Conservation (phyloP, 2,329 filamentous ascomycete genomes). For the Monilinia fructicola region DNA sequence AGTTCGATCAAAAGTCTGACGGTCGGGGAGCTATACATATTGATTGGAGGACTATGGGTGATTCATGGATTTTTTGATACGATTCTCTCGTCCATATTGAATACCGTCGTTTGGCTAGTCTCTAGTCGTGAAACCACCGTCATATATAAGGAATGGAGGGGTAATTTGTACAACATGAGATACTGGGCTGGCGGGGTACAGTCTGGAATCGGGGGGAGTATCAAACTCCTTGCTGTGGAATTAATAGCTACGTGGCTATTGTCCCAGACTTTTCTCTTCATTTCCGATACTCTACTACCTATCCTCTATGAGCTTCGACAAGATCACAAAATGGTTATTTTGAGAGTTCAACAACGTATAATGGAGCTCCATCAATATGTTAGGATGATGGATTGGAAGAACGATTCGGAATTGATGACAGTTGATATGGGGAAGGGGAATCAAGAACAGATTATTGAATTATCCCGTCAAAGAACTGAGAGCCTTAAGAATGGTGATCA, state of each 20-base stretch:
- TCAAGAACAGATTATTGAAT: slow-evolving; percentile 13
- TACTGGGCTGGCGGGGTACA: slow-evolving; percentile 1
- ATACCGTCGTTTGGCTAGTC: background rate
- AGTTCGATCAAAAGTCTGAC: background rate
- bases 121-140: background rate
- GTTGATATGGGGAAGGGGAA: background rate
- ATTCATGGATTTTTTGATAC: background rate
- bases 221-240: background rate
- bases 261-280: slow-evolving; percentile 1
- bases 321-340: background rate
- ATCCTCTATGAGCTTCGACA: background rate
- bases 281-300: slow-evolving; percentile 3
- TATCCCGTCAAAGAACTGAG: slow-evolving; percentile 6
- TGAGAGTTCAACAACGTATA: background rate
- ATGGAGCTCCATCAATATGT: background rate
- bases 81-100: background rate
- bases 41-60: background rate
- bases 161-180: background rate
- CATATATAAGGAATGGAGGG: background rate
- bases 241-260: slow-evolving; percentile 8
- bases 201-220: background rate
- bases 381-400: background rate
- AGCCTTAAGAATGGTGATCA: background rate
- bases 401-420: background rate
- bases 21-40: background rate